A percentile compares a stretch with the other conserved stretches of the same genome.
Evolutionary conservation across 2,329 filamentous ascomycete species (phyloP).

Genomic region (Aspergillus arachidicola): DNA sequence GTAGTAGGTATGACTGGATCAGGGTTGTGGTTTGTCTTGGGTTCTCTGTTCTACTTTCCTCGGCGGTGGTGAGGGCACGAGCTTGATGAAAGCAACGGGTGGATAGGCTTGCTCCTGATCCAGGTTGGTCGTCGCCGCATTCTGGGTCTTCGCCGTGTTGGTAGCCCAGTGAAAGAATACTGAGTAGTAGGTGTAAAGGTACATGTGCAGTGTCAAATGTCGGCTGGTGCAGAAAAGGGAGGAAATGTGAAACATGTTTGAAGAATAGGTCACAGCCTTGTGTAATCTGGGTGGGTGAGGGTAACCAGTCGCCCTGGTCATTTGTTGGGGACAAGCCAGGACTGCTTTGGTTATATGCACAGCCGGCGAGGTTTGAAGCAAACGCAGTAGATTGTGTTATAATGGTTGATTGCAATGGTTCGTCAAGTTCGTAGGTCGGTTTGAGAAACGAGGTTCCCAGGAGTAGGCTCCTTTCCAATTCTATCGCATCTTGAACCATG

Average conservation of each 20-base stretch:
- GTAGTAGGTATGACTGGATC: conserved; percentile 44
- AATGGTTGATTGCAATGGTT: neutral
- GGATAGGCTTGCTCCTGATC: conserved; percentile 34
- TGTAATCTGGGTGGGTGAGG: conserved; percentile 32
- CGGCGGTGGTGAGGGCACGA: conserved; percentile 27
- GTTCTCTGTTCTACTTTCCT: conserved; percentile 20
- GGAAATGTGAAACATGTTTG: conserved; percentile 37
- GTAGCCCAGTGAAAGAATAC: conserved; percentile 43
- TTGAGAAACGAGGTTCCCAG: conserved; percentile 17
- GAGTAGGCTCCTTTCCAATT: conserved; percentile 21
- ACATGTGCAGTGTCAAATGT: conserved; percentile 36
- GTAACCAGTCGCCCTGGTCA: conserved; percentile 33
- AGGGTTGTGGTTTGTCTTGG: conserved; percentile 26
- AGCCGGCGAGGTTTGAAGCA: conserved; percentile 1
- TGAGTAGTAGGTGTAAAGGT: conserved; percentile 32
- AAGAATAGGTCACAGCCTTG: conserved; percentile 42
- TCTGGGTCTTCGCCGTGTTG: conserved; percentile 45
- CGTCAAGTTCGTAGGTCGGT: conserved; percentile 8
- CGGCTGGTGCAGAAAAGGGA: conserved; percentile 42
- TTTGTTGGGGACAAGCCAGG: conserved; percentile 5
- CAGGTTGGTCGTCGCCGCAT: conserved; percentile 23
- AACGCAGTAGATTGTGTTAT: neutral
- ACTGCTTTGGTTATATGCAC: conserved; percentile 5
- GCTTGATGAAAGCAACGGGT: conserved; percentile 37
- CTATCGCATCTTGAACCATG: conserved; percentile 12